A percentile compares a stretch with the other conserved stretches of the same genome.
Evolutionary conservation across 176 grass and related monocot species (phyloP).

Genomic region (Tillandsia leiboldiana): DNA sequence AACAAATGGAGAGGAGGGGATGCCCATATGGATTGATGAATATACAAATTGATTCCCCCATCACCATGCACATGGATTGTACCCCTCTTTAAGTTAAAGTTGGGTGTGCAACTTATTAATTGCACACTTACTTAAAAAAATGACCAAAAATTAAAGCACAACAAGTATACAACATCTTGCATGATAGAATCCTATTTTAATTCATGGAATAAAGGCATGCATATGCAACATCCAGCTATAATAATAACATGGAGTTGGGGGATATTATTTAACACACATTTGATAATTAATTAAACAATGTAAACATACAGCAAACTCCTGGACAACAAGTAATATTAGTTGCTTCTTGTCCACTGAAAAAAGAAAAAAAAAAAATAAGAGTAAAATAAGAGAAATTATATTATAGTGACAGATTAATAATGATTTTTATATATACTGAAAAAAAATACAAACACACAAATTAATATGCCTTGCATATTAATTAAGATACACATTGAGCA

Average conservation of each 20-base stretch:
- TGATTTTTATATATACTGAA: neutral
- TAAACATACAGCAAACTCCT: neutral
- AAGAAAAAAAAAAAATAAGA: neutral
- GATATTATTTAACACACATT: neutral
- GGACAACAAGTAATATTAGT: neutral
- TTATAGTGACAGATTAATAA: conserved; percentile 7
- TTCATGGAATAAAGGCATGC: neutral
- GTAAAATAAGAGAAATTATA: neutral
- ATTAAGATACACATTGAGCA: neutral
- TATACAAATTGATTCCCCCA: conserved; percentile 8
- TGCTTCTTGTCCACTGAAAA: conserved; percentile 6
- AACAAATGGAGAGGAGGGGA: neutral
- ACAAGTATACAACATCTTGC: neutral
- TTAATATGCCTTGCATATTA: neutral
- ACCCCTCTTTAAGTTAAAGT: neutral
- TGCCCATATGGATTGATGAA: neutral
- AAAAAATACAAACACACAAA: neutral
- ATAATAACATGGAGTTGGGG: neutral
- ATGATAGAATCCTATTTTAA: neutral
- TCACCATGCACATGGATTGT: conserved; percentile 1
- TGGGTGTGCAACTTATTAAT: neutral
- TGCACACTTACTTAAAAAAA: neutral
- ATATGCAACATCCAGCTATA: neutral
- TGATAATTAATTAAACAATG: conserved; percentile 4
- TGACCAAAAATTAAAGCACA: neutral